Evolutionary conservation across 2,329 filamentous ascomycete genomes (phyloP).

Genomic region (Monascus ruber): DNA sequence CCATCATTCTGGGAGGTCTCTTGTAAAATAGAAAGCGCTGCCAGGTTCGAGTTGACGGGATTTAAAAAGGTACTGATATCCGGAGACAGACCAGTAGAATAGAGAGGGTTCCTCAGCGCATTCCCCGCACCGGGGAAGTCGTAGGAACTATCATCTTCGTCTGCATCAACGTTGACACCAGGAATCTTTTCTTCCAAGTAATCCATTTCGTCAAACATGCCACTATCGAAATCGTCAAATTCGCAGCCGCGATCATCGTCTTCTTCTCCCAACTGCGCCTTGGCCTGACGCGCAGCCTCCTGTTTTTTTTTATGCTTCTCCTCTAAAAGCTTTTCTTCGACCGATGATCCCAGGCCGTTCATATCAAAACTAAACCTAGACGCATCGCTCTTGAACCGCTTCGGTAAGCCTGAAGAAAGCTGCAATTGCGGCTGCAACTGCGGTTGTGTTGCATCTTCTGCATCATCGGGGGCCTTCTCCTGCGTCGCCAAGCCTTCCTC

Average conservation of each 20-base stretch:
- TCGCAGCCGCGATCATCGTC: constrained; percentile 30
- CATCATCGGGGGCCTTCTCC: constrained; percentile 17
- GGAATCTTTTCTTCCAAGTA: constrained; percentile 38
- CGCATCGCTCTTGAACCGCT: constrained; percentile 44
- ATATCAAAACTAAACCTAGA: constrained; percentile 57
- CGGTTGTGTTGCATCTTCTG: constrained; percentile 18
- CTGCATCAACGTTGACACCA: constrained; percentile 37
- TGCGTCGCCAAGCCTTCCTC: constrained; percentile 3
- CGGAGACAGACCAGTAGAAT: constrained; percentile 24
- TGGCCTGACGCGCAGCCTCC: constrained; percentile 32
- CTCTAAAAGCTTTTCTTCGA: constrained; percentile 51
- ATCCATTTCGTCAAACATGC: constrained; percentile 32
- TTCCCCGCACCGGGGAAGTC: constrained; percentile 15
- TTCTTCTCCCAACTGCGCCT: constrained; percentile 15
- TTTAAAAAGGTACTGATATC: constrained; percentile 23
- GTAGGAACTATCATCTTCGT: constrained; percentile 27
- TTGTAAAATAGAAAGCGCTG: not conserved
- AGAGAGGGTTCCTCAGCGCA: constrained; percentile 19
- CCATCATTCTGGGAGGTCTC: not conserved
- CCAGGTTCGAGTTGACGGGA: constrained; percentile 10
- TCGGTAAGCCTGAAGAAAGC: constrained; percentile 25
- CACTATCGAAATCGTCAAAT: constrained; percentile 32
- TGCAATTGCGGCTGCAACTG: constrained; percentile 12
- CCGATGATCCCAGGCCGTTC: constrained; percentile 44
- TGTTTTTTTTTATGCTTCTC: constrained; percentile 47